Base-by-base conservation (phyloP, 176 grass and related monocot genomes). In the Bothriochloa decipiens region DNA sequence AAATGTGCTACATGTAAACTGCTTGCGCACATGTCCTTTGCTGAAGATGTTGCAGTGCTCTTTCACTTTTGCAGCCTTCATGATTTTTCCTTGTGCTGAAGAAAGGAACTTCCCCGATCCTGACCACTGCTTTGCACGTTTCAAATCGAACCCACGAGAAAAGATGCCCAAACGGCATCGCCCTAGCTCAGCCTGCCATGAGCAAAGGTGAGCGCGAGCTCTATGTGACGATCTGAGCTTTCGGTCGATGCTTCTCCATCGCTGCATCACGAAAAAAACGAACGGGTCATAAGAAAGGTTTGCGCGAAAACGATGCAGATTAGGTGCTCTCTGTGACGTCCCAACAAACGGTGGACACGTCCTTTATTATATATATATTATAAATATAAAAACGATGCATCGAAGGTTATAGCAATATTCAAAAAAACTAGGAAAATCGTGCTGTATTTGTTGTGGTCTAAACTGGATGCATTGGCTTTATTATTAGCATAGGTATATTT, bases 131-230 rank as follows among this genome's bases (percentile, higher is more conserved):
- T 57, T 55, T 47, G 26, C 60, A 27, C 1, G 41, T 32, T 60
- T 42, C 60, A 68, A 55, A 60, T 84, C 46, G 50, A 33, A 81
- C 58, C 74, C 84, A 86, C 68, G 84, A 74, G 67, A 86, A 79
- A 90, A 62, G 58, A 86, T 73, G 73, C 28, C 65, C 43, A 45
- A 43, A 27, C 52, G 52, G 73, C 32, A 32, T 52, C 47, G 33
- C 5, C 40, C 4, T 1, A 8, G 40, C 6, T 5, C 66, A 47
- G 70, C 70, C 41, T 16, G 17, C 37, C 22, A 13, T 64, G 66
- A 39, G 69, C 37, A 71, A 71, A 23, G 14, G 27, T 55, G 81
- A 84, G 14, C 17, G 17, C 50, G 70, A 67, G 61, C 17, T 29
- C 37, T 32, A 6, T 11, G 68, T 28, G 49, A 64, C 28, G 9